phyloP scores from a whole-genome alignment of 331 rosid genomes.

The Prunus yedoensis region DNA sequence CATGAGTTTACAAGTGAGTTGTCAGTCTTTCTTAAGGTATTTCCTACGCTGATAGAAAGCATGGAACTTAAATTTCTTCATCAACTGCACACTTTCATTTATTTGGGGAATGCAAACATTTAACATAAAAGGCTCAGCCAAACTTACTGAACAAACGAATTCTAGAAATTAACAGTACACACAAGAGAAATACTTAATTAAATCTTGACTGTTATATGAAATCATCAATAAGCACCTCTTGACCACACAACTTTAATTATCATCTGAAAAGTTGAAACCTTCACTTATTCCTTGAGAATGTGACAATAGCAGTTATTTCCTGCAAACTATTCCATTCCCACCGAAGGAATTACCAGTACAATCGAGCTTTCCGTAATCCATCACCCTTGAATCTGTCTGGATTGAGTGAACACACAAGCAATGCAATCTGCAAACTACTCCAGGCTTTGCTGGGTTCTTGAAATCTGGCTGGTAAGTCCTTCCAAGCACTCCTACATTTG shows the following conservation, averaged over 20 bases:
- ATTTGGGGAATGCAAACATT: background rate
- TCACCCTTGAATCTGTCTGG: slow-evolving; percentile 6
- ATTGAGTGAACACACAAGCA: slow-evolving; percentile 47
- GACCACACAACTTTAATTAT: background rate
- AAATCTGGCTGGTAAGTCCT: slow-evolving; percentile 75
- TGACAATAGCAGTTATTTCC: slow-evolving; percentile 37
- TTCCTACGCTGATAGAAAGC: background rate
- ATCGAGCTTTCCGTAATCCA: slow-evolving; percentile 47
- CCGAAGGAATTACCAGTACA: slow-evolving; percentile 50
- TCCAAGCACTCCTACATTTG: slow-evolving; percentile 66
- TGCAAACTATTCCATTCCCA: slow-evolving; percentile 86
- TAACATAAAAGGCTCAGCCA: background rate
- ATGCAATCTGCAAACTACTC: slow-evolving; percentile 62
- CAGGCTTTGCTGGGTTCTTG: slow-evolving; percentile 53
- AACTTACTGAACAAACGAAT: background rate
- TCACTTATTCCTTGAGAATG: slow-evolving; percentile 2
- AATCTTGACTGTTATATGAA: background rate
- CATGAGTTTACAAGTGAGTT: background rate
- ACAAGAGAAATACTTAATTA: background rate
- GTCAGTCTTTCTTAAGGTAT: background rate
- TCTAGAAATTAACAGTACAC: background rate
- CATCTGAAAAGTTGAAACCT: background rate
- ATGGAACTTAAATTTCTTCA: background rate
- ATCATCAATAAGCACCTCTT: background rate
- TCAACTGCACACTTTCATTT: background rate